Conservation (phyloP, 2,329 filamentous ascomycete genomes). For the Colletotrichum salicis region DNA sequence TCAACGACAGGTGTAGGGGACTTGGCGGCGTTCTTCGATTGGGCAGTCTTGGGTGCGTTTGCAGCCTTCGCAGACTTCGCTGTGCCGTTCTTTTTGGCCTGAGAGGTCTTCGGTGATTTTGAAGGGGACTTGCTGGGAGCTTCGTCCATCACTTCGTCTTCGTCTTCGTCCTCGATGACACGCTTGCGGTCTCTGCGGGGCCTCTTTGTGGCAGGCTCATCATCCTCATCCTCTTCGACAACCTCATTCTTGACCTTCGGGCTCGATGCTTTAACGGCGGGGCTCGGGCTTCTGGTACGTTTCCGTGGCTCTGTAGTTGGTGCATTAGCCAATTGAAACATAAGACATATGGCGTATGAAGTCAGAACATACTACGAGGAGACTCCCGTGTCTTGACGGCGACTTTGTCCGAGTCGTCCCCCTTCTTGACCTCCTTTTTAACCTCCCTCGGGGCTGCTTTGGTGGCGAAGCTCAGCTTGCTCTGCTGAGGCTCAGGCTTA, state of each 20-base stretch:
- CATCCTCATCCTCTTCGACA: slow-evolving; percentile 64
- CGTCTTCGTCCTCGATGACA: slow-evolving; percentile 59
- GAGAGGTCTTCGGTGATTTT: slow-evolving; percentile 30
- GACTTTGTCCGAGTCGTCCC: slow-evolving; percentile 41
- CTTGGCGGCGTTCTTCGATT: slow-evolving; percentile 5
- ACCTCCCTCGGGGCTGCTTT: slow-evolving; percentile 51
- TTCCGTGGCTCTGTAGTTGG: slow-evolving; percentile 56
- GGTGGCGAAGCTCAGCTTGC: slow-evolving; percentile 80
- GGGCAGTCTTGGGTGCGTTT: slow-evolving; percentile 40
- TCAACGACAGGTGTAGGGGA: slow-evolving; percentile 41
- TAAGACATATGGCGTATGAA: not conserved
- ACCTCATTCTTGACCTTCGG: slow-evolving; percentile 44
- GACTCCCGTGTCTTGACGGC: slow-evolving; percentile 51
- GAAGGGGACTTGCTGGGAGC: slow-evolving; percentile 38
- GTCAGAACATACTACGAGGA: slow-evolving; percentile 34
- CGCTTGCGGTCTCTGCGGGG: slow-evolving; percentile 58
- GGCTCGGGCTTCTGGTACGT: slow-evolving; percentile 47
- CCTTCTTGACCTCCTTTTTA: slow-evolving; percentile 49
- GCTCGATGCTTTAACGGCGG: slow-evolving; percentile 36
- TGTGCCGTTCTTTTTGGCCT: not conserved
- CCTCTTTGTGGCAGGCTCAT: slow-evolving; percentile 70
- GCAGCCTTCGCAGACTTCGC: slow-evolving; percentile 30
- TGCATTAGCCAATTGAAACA: not conserved
- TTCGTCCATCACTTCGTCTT: slow-evolving; percentile 56
- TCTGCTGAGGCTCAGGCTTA: slow-evolving; percentile 73